Evolutionary conservation across 129 eudicot species (phyloP), one percentile per base, ranked within the genome.

Genomic region (Flaveria ramosissima): DNA sequence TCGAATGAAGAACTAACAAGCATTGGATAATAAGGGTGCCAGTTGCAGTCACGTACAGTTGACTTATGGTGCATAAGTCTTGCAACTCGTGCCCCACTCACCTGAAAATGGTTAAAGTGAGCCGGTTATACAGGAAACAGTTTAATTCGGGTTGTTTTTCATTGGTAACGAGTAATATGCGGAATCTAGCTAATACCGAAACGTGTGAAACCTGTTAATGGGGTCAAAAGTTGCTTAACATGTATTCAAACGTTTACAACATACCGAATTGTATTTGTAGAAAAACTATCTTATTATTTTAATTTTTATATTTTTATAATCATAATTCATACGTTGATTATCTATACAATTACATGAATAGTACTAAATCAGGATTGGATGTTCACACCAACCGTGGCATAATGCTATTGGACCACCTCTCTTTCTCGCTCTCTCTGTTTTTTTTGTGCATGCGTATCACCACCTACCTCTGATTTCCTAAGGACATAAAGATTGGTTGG

Each of bases 1-100:
- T 89, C 99, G 85, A 93, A 94, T 32, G 97, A 89, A 8, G 99
- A 94, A 79, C 99, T 94, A 23, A 91, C 89, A 13, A 94, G 88
- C 89, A 85, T 84, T 6, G 99, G 99, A 59, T 91, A 91, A 19
- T 68, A 47, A 16, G 99, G 97, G 74, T 94, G 99, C 97, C 99
- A 94, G 61, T 87, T 89, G 57, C 99, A 94, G 62, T 91, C 99
- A 56, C 99, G 85, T 9, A 94, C 90, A 0, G 97, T 89, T 36
- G 97, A 83, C 73, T 62, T 79, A 55, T 94, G 99, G 90, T 91
- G 86, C 75, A 78, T 82, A 23, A 94, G 88, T 77, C 83, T 87
- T 41, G 90, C 90, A 51, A 87, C 94, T 78, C 78, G 84, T 13
- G 80, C 89, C 32, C 97, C 96, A 55, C 81, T 91, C 69, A 86